A percentile compares a stretch with the other conserved stretches of the same genome.
phyloP scores from a whole-genome alignment of 2,329 filamentous ascomycete species.

The Exophiala bonariae region DNA sequence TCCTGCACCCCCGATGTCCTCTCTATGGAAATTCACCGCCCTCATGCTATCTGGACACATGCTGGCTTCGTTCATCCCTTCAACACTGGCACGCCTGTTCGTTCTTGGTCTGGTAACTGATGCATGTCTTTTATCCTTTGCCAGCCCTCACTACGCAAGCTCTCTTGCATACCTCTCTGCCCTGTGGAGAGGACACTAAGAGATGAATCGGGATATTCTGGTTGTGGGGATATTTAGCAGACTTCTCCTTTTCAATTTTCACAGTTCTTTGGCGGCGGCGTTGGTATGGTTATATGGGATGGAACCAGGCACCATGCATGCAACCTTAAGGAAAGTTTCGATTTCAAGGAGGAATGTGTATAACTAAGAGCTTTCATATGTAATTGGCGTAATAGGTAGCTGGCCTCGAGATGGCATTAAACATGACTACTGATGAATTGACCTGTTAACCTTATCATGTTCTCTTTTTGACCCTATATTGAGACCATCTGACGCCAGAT shows the following conservation, averaged over 20 bases:
- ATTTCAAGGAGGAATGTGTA: not conserved
- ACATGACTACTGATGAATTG: too few relatives aligned
- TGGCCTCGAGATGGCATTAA: not conserved
- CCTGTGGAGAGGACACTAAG: slow-evolving; percentile 7
- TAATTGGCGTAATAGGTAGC: too few relatives aligned
- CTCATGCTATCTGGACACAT: slow-evolving; percentile 22
- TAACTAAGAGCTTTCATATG: too few relatives aligned
- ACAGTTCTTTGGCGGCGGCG: slow-evolving; percentile 4
- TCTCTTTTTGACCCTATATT: too few relatives aligned
- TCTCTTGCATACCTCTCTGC: slow-evolving; percentile 18
- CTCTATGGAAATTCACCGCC: slow-evolving; percentile 19
- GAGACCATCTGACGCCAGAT: too few relatives aligned
- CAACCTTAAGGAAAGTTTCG: not conserved
- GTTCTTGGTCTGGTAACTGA: slow-evolving; percentile 24
- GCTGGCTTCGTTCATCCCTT: slow-evolving; percentile 21
- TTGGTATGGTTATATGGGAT: not conserved
- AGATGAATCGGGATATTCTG: not conserved
- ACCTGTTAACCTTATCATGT: too few relatives aligned
- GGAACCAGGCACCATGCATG: not conserved
- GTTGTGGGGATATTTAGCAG: not conserved
- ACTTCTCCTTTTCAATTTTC: not conserved
- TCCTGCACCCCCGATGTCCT: slow-evolving; percentile 17
- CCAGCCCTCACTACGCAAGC: slow-evolving; percentile 22
- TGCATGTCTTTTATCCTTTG: slow-evolving; percentile 21
- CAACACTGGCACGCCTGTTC: slow-evolving; percentile 19